phyloP scores from a whole-genome alignment of 192 early-diverging fungal species.

The Irineochytrium annulatum region DNA sequence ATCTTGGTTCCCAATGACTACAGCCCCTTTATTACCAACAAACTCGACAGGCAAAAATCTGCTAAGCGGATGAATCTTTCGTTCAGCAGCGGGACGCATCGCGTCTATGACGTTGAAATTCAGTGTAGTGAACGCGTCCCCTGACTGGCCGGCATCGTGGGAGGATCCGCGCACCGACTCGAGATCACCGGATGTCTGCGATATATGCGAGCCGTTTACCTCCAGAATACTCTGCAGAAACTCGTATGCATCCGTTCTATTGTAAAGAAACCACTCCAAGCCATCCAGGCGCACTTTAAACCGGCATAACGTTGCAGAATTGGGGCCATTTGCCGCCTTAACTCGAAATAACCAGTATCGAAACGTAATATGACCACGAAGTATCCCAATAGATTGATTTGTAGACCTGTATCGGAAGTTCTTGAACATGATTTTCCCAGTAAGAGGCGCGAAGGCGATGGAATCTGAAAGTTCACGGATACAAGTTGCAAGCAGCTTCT shows the following conservation, averaged over 20 bases:
- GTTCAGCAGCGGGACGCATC: not conserved
- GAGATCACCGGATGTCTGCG: no score
- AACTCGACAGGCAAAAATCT: constrained; percentile 65
- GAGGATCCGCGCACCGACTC: not conserved
- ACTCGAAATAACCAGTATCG: constrained; percentile 70
- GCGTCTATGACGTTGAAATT: not conserved
- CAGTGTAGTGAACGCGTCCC: not conserved
- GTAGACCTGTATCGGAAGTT: constrained; percentile 68
- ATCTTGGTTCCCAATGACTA: constrained; percentile 69
- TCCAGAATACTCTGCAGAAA: constrained; percentile 33
- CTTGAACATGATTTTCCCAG: constrained; percentile 71
- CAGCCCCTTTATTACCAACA: constrained; percentile 56
- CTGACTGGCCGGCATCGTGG: not conserved
- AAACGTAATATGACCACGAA: constrained; percentile 70
- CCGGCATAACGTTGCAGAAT: not conserved
- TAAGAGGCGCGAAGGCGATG: constrained; percentile 61
- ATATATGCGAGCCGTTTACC: constrained; percentile 3
- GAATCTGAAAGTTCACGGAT: constrained; percentile 48
- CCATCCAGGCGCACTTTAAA: constrained; percentile 59
- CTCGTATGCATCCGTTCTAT: constrained; percentile 69
- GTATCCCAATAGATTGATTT: constrained; percentile 64
- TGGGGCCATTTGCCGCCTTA: constrained; percentile 28
- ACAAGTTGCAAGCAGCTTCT: constrained; percentile 7
- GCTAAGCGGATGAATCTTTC: constrained; percentile 45
- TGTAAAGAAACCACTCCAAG: constrained; percentile 79